Conservation (phyloP, 2,329 filamentous ascomycete species). For the Aureobasidium namibiae region DNA sequence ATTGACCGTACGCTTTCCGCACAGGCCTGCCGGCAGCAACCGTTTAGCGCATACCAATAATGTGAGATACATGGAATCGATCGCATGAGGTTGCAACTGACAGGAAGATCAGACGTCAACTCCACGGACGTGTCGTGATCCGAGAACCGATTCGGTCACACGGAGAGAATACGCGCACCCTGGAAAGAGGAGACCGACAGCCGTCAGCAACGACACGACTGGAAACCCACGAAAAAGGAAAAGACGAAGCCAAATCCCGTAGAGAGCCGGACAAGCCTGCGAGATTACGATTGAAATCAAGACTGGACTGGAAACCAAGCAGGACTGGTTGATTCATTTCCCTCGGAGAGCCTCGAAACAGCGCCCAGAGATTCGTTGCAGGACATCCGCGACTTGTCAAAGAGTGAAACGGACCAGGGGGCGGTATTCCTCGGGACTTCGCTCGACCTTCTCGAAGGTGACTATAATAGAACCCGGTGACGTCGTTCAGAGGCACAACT, state of each 20-base stretch:
- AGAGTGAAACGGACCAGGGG: constrained; percentile 10
- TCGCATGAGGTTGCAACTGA: neutral
- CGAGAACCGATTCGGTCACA: neutral
- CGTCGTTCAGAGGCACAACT: neutral
- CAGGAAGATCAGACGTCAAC: neutral
- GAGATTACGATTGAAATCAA: constrained; percentile 5
- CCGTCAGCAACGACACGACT: neutral
- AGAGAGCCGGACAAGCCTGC: neutral
- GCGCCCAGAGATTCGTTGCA: constrained; percentile 1
- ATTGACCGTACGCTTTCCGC: neutral
- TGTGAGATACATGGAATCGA: neutral
- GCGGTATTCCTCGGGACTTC: constrained; percentile 1
- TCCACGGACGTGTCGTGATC: constrained; percentile 1
- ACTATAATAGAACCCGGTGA: neutral
- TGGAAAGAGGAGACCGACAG: neutral
- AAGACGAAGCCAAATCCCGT: neutral
- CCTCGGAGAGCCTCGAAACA: constrained; percentile 6
- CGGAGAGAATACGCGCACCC: neutral
- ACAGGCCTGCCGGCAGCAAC: neutral
- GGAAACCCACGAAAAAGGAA: neutral
- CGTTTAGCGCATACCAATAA: neutral
- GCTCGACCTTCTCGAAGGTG: constrained; percentile 9
- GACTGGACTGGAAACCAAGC: neutral
- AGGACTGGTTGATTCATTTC: constrained; percentile 4
- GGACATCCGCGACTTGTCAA: constrained; percentile 7